phyloP scores from a whole-genome alignment of 805 yeast genomes.

The Yarrowia sp. region DNA sequence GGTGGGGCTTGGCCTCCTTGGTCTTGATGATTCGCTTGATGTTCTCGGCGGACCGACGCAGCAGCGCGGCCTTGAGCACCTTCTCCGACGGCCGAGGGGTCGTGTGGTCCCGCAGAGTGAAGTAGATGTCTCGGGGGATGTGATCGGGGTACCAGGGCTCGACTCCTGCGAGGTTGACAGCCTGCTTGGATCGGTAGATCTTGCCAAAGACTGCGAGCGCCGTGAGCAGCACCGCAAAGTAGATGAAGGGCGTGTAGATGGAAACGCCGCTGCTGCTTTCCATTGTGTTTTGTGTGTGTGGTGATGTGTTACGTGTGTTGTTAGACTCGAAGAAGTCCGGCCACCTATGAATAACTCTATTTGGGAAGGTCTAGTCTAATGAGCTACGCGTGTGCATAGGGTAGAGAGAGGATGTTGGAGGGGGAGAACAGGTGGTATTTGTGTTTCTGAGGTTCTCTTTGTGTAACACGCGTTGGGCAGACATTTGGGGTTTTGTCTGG shows the following conservation, averaged over 20 bases:
- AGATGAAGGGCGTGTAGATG: conserved; percentile 69
- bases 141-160: conserved; percentile 71
- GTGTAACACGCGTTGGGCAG: neutral
- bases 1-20: conserved; percentile 71
- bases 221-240: conserved; percentile 64
- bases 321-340: neutral
- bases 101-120: conserved; percentile 50
- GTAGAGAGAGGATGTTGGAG: neutral
- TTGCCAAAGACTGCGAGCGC: conserved; percentile 69
- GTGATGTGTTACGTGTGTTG: neutral
- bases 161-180: conserved; percentile 52
- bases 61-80: conserved; percentile 64
- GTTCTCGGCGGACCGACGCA: conserved; percentile 81
- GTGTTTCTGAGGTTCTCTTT: neutral
- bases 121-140: conserved; percentile 61
- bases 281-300: conserved; percentile 29
- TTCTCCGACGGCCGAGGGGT: conserved; percentile 69
- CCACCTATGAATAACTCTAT: conserved; percentile 23
- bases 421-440: neutral
- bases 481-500: neutral
- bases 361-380: neutral
- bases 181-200: conserved; percentile 55
- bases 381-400: conserved; percentile 12
- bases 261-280: conserved; percentile 46
- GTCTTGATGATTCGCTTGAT: conserved; percentile 78